Percentiles rank a stretch among this genome's conserved stretches.
phyloP scores from a whole-genome alignment of 805 yeast species.

The Candida nonsorbophila region DNA sequence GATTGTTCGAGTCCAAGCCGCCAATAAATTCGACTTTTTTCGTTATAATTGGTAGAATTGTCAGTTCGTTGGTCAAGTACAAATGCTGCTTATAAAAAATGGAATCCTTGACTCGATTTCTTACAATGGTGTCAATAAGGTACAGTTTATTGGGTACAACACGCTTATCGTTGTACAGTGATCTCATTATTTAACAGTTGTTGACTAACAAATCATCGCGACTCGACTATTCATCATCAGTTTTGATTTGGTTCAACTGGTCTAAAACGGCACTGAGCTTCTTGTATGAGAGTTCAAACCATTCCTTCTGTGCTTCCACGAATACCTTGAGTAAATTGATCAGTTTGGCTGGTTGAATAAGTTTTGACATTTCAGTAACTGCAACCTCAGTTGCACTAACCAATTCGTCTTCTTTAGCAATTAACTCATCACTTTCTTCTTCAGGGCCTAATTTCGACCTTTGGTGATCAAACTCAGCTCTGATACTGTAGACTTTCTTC shows the following conservation, averaged over 20 bases:
- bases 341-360: slow-evolving; percentile 63
- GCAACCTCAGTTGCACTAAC: slow-evolving; percentile 76
- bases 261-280: slow-evolving; percentile 25
- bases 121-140: slow-evolving; percentile 35
- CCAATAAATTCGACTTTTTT: slow-evolving; percentile 46
- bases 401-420: slow-evolving; percentile 66
- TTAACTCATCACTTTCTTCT: slow-evolving; percentile 47
- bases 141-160: slow-evolving; percentile 23
- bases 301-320: slow-evolving; percentile 64
- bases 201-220: background rate
- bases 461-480: slow-evolving; percentile 64
- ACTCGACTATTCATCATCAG: slow-evolving; percentile 25
- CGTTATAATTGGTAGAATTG: slow-evolving; percentile 28
- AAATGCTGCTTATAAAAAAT: slow-evolving; percentile 38
- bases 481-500: slow-evolving; percentile 62
- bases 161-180: slow-evolving; percentile 20
- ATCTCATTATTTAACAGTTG: slow-evolving; percentile 2
- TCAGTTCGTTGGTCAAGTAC: slow-evolving; percentile 35
- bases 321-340: slow-evolving; percentile 61
- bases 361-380: slow-evolving; percentile 70
- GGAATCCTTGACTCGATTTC: slow-evolving; percentile 39
- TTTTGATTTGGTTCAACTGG: slow-evolving; percentile 28
- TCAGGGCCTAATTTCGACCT: slow-evolving; percentile 52
- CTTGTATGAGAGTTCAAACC: slow-evolving; percentile 28
- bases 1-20: slow-evolving; percentile 48